A percentile compares a stretch with the other conserved stretches of the same genome.
phyloP scores from a whole-genome alignment of 257 asterid species.

The Anisodus acutangulus region DNA sequence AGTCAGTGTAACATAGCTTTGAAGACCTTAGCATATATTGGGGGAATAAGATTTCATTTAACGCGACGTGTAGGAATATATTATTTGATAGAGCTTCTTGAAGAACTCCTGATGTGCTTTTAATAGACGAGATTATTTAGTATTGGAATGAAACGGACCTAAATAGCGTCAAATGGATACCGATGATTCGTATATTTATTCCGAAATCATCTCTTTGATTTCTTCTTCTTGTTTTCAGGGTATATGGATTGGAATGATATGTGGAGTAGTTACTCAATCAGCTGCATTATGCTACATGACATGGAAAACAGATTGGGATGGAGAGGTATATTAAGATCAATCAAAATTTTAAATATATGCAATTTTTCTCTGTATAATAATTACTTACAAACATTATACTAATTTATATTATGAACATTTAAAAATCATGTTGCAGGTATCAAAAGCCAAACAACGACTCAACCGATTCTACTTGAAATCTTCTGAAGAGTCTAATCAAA shows the following conservation, averaged over 20 bases:
- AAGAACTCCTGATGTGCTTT: background rate
- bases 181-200: background rate
- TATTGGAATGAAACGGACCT: background rate
- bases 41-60: background rate
- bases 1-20: too few relatives aligned
- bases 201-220: background rate
- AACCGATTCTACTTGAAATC: constrained; percentile 57
- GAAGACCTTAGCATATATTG: background rate
- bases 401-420: background rate
- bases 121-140: background rate
- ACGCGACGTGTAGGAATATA: background rate
- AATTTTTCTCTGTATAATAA: background rate
- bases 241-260: constrained; percentile 85
- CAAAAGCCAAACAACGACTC: constrained; percentile 27
- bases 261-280: constrained; percentile 65
- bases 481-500: constrained; percentile 48
- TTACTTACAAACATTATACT: background rate
- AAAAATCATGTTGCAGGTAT: constrained; percentile 19
- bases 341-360: background rate
- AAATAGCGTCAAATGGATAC: background rate
- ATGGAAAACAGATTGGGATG: constrained; percentile 79
- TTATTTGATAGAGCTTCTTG: background rate
- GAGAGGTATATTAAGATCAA: constrained; percentile 40
- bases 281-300: constrained; percentile 72
- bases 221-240: constrained; percentile 49